Base-by-base conservation (phyloP, 768 basidiomycete genomes). In the Kwoniella sp. region DNA sequence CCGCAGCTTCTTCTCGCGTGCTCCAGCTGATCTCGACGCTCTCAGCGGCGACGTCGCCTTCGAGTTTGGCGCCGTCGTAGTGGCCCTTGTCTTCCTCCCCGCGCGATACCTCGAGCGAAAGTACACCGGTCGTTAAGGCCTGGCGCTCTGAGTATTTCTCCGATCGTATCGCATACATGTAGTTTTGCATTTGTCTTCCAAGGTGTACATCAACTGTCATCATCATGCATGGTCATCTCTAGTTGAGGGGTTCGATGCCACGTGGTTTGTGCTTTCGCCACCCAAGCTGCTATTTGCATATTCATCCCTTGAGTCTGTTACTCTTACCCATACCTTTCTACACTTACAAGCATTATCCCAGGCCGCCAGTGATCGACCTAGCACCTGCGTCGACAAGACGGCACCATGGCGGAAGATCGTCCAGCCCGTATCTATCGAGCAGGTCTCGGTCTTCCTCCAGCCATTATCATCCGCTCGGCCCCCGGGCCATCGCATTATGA, bases 31-130 rank as follows among this genome's bases (percentile, higher is more conserved):
- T 15, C 10, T 38, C 8, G 43, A 14, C 20, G 20, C 5, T 32
- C 34, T 14, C 42, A 67, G 65, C 11, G 69, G 69, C 22, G 69
- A 71, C 46, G 43, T 71, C 22, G 69, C 61, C 1, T 71, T 66
- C 49, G 65, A 67, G 44, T 26, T 71, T 23, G 62, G 62, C 12
- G 55, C 63, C 20, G 46, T 56, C 5, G 62, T 60, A 3, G 67
- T 63, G 10, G 47, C 56, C 2, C 28, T 71, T 9, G 46, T 69
- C 2, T 71, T 60, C 38, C 39, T 65, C 12, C 62, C 59, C 10
- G 48, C 50, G 6, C 51, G 69, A 50, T 61, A 65, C 38, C 48
- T 71, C 7, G 69, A 71, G 50, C 47, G 59, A 32, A 51, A 55
- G 27, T 59, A 49, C 31, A 69, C 62, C 17, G 65, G 69, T 15